phyloP scores from a whole-genome alignment of 345 rosid species.

The Syzygium jambos region DNA sequence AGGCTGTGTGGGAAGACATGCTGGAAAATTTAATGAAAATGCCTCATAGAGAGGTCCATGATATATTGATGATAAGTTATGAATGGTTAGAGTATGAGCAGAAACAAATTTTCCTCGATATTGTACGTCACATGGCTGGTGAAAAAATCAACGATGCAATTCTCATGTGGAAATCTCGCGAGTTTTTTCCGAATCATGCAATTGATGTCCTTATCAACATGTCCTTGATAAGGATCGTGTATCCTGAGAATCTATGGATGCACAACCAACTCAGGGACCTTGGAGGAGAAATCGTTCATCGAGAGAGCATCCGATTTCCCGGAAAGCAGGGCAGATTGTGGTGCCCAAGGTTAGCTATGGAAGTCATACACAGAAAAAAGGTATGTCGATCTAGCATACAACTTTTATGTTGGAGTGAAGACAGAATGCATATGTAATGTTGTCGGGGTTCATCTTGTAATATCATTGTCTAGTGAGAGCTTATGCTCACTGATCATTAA shows the following conservation, averaged over 20 bases:
- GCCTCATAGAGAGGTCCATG: not conserved
- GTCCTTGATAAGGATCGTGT: not conserved
- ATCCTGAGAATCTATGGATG: not conserved
- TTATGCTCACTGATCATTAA: no score
- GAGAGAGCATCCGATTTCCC: not conserved
- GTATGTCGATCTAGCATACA: no score
- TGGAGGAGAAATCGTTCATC: not conserved
- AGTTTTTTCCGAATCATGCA: not conserved
- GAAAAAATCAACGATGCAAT: not conserved
- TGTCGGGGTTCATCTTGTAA: no score
- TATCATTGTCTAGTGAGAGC: no score
- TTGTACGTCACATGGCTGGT: not conserved
- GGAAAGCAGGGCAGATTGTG: not conserved
- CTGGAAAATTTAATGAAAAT: not conserved
- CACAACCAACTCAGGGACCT: conserved; percentile 1
- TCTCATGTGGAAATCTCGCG: not conserved
- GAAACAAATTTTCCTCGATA: conserved; percentile 2
- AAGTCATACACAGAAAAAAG: no score
- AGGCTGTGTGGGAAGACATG: not conserved
- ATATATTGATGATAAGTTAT: not conserved
- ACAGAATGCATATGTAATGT: no score
- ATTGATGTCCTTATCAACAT: not conserved
- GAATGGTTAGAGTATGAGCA: not conserved
- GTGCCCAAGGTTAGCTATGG: no score
- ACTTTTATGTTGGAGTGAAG: no score